These are phyloP conservation scores for Psilocybe cyanescens DNA, from an alignment of 768 basidiomycete genomes.

Conservation along the genomic window DNA sequence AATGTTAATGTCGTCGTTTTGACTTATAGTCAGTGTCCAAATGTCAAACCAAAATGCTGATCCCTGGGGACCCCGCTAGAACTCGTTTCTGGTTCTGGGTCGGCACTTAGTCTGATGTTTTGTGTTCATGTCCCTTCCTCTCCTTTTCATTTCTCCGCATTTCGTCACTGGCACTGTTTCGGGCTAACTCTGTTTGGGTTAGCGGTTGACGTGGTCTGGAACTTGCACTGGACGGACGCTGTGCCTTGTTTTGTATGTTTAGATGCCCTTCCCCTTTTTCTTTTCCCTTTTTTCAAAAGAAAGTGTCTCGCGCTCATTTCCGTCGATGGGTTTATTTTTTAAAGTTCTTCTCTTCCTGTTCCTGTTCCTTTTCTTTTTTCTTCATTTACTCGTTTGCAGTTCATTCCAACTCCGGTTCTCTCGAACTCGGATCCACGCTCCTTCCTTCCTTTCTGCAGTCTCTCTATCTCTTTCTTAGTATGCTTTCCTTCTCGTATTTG, in stretches of 20 bases:
- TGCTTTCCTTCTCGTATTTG: constrained; percentile 3
- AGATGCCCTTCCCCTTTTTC: too few species aligned
- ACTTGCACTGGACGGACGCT: too few species aligned
- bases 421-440: constrained; percentile 22
- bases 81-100: neutral
- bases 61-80: neutral
- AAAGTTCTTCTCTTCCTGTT: constrained; percentile 5
- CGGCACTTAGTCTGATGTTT: neutral
- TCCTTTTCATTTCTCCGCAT: too few species aligned
- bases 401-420: neutral
- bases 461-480: constrained; percentile 2
- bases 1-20: too few species aligned
- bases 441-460: constrained; percentile 14
- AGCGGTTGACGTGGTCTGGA: too few species aligned
- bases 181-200: too few species aligned
- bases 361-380: constrained; percentile 2
- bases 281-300: too few species aligned
- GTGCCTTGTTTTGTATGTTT: too few species aligned
- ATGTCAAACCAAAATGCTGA: neutral
- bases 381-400: constrained; percentile 7
- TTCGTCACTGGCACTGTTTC: neutral
- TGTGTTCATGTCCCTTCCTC: neutral
- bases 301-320: too few species aligned
- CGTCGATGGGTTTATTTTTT: neutral
- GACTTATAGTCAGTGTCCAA: too few species aligned